Evolutionary conservation across 495 filamentous ascomycete genomes (phyloP), one percentile per base, ranked within the genome.

Genomic region (Lindgomyces ingoldianus): DNA sequence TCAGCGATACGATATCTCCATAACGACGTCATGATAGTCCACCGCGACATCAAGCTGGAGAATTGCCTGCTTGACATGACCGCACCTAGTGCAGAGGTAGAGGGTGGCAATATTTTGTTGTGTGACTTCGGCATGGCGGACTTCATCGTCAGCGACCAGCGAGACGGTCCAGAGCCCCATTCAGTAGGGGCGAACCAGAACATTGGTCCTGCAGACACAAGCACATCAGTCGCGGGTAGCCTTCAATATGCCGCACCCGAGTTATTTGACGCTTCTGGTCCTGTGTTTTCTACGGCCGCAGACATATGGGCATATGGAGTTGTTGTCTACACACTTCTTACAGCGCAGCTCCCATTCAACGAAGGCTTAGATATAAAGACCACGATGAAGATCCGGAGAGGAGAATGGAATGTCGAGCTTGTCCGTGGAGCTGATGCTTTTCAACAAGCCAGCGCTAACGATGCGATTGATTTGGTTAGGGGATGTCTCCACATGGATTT

Each of bases 111-210:
- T 25, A 71, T 91, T 10, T 80, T 87, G 0, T 79, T 91, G 9
- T 90, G 87, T 66, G 88, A 91, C 66, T 91, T 91, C 66, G 88
- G 88, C 39, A 85, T 91, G 79, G 85, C 88, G 0, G 87, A 91
- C 74, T 90, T 86, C 77, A 80, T 89, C 67, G 77, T 79, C 14
- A 81, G 76, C 29, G 84, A 88, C 47, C 54, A 72, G 25, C 65
- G 65, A 18, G 51, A 66, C n/a, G 56, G 48, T 14, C 52, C 59
- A n/a, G 63, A 75, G 30, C 58, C 70, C 27, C 61, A 66, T 36
- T 67, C 73, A 9, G 77, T 80, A 60, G 77, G 77, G 18, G 76
- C 78, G 22, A 78, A 68, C 26, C 65, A 65, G 60, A 80, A 75
- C 51, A 83, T 85, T 39, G 83, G 83, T 3, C 83, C 84, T 0